Evolutionary conservation across 441 rosid genomes (phyloP).

Genomic region (Bocquillonia castaneifolia): DNA sequence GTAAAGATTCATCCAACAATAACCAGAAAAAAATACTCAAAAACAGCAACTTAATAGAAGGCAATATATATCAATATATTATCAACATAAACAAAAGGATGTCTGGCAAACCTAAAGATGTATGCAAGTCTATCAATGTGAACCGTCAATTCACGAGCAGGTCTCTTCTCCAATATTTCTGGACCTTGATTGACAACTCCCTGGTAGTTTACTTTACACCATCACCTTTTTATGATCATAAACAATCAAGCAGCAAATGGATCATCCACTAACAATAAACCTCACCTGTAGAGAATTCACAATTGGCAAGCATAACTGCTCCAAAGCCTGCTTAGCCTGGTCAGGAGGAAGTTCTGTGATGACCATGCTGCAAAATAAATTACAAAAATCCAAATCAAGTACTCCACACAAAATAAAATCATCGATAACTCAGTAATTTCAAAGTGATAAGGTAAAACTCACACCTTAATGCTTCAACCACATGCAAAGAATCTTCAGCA

Average conservation of each 20-base stretch:
- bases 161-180: constrained; percentile 82
- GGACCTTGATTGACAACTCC: constrained; percentile 66
- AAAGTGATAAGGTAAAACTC: constrained; percentile 13
- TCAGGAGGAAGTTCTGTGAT: constrained; percentile 91
- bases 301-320: constrained; percentile 75
- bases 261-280: constrained; percentile 20
- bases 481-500: constrained; percentile 85
- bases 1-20: neutral
- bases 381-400: constrained; percentile 27
- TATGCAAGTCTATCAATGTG: constrained; percentile 94
- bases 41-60: neutral
- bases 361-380: constrained; percentile 67
- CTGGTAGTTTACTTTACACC: constrained; percentile 41
- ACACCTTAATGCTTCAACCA: constrained; percentile 95
- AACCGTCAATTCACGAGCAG: constrained; percentile 86
- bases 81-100: constrained; percentile 13
- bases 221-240: constrained; percentile 23
- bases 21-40: neutral
- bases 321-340: constrained; percentile 81
- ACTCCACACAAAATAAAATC: constrained; percentile 10
- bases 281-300: constrained; percentile 82
- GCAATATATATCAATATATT: neutral
- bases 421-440: constrained; percentile 21
- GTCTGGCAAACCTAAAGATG: constrained; percentile 74
- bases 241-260: constrained; percentile 23